A percentile compares a stretch with the other conserved stretches of the same genome.
These are phyloP conservation scores for Aspergillus incahuasiensis DNA, from an alignment of 495 filamentous ascomycete genomes.

Conservation along the genomic window DNA sequence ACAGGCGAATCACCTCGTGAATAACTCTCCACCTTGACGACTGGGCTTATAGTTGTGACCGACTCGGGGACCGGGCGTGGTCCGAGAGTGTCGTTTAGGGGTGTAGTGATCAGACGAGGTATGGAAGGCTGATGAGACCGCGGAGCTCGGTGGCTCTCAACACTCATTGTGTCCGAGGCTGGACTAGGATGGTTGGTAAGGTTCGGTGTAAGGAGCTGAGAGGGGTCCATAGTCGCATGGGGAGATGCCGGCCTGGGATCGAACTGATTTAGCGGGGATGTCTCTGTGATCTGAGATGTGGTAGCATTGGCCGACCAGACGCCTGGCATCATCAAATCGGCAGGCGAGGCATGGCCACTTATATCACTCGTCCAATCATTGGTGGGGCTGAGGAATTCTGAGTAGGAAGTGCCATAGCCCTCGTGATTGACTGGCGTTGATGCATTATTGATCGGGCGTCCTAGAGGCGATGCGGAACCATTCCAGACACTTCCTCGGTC, in stretches of 20 bases:
- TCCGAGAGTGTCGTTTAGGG: constrained; percentile 17
- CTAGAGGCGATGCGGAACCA: constrained; percentile 10
- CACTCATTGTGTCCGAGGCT: constrained; percentile 11
- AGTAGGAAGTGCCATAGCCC: constrained; percentile 15
- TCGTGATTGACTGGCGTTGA: constrained; percentile 4
- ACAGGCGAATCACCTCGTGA: constrained; percentile 48
- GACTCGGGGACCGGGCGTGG: constrained; percentile 18
- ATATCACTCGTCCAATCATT: constrained; percentile 19
- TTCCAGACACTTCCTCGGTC: constrained; percentile 15
- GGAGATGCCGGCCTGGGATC: constrained; percentile 10
- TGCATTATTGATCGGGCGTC: constrained; percentile 1
- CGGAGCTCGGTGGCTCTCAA: neutral
- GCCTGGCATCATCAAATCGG: constrained; percentile 8
- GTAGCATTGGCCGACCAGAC: constrained; percentile 13
- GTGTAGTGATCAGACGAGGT: constrained; percentile 21
- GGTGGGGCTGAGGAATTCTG: constrained; percentile 21
- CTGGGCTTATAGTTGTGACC: constrained; percentile 39
- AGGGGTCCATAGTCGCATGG: constrained; percentile 13
- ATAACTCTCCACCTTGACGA: constrained; percentile 41
- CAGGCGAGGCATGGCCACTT: constrained; percentile 20
- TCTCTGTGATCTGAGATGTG: neutral
- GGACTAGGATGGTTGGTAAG: constrained; percentile 18
- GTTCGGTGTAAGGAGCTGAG: constrained; percentile 21
- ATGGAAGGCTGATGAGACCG: constrained; percentile 10
- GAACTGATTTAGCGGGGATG: neutral